Base-by-base conservation (phyloP, 768 basidiomycete genomes). In the Boletus edulis region DNA sequence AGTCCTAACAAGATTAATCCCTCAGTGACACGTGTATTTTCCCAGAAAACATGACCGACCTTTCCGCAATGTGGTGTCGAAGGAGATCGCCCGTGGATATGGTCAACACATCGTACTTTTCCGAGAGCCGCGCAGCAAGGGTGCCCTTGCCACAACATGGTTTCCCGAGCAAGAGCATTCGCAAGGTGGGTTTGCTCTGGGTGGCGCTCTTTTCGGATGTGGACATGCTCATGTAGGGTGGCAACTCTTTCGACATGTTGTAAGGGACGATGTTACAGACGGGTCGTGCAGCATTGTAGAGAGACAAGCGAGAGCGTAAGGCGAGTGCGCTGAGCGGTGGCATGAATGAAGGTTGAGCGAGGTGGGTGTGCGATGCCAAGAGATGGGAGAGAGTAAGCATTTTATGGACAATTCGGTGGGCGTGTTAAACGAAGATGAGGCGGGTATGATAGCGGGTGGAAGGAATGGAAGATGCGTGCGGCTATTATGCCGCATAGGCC, bases 31-130 rank as follows among this genome's bases (percentile, higher is more conserved):
- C 11, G 11, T 31, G 34, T 20, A 55, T 20, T 32, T 20, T 40
- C 22, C 29, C 14, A 43, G 22, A 34, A 22, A 14, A 27, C 37
- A 20, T 1, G 15, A 65, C 78, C 27, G 47, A 83, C 80, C 77
- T 71, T 61, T 88, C 82, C 14, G 78, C 74, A 61, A 96, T 94
- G 60, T 96, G 89, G 55, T 86, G 85, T 57, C 94, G 78, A 59
- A 95, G 74, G 20, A 94, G 74, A 70, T 96, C 92, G 18, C 92
- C 93, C 3, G 91, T 90, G 4, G 89, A 92, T 54, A 94, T 73
- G 27, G 84, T 81, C 15, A 83, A 62, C 39, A 94, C 79, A 59
- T 87, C 83, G 68, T 89, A 93, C 64, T 87, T 87, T 58, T 83
- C 77, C 50, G 87, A 81, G 34, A 95, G 80, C 37, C 85, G 80